Evolutionary conservation across 2,329 filamentous ascomycete genomes (phyloP).

Genomic region (Trichoderma cornu-damae): DNA sequence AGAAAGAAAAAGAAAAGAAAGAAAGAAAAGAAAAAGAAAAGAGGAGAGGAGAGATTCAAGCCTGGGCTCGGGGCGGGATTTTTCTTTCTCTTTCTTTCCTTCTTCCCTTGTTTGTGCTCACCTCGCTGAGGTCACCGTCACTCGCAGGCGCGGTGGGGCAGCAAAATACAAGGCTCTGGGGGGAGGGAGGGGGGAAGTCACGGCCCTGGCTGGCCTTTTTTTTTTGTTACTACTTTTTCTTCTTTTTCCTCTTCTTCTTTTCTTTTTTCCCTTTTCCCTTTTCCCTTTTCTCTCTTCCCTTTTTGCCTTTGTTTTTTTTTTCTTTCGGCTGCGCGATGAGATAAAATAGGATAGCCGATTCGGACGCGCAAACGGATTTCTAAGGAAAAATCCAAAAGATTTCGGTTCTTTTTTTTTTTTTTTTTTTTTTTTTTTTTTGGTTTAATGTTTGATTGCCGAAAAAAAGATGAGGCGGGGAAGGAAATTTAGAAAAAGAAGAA

Average conservation of each 20-base stretch:
- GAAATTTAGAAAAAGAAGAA: too few species aligned
- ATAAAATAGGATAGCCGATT: conserved; percentile 15
- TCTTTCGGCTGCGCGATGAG: conserved; percentile 7
- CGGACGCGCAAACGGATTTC: conserved; percentile 5
- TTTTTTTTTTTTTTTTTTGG: neutral
- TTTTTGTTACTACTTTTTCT: conserved; percentile 8
- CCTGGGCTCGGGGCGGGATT: neutral
- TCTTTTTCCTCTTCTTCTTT: neutral
- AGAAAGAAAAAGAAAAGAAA: neutral
- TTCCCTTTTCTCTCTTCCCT: neutral
- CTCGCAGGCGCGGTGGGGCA: conserved; percentile 17
- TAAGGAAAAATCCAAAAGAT: neutral
- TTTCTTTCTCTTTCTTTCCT: too few species aligned
- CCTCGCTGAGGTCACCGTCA: conserved; percentile 19
- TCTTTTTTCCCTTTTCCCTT: conserved; percentile 8
- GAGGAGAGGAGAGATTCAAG: neutral
- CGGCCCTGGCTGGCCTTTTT: conserved; percentile 13
- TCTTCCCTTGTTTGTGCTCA: too few species aligned
- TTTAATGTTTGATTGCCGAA: too few species aligned
- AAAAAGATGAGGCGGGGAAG: neutral
- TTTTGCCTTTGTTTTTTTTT: neutral
- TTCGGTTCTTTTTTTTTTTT: too few species aligned
- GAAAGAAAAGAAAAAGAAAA: neutral
- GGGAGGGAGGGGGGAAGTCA: conserved; percentile 16
- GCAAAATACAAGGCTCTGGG: conserved; percentile 14